Base-by-base conservation (phyloP, 192 early-diverging fungal species). In the Allomyces arbusculus region DNA sequence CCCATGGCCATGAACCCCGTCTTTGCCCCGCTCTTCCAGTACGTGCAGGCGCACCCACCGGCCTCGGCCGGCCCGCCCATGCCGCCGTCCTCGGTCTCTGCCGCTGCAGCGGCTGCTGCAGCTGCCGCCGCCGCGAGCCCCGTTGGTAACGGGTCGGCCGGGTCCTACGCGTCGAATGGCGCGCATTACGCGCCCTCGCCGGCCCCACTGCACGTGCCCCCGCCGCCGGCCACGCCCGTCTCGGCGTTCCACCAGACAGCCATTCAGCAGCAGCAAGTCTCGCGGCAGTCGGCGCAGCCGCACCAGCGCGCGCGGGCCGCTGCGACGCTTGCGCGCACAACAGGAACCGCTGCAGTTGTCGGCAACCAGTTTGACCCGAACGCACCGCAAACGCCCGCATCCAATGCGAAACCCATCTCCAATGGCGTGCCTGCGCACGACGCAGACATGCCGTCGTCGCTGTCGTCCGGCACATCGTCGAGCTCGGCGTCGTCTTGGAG, bases 221-320 rank as follows among this genome's bases (percentile, higher is more conserved):
- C 20, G 4, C 50, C 50, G 50, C 50, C 20, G 16, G 68, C 69
- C 40, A 70, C 75, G 50, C 71, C 79, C 0, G 74, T 67, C 44
- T 78, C 83, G 69, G 76, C 82, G 61, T 83, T 85, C 76, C 85
- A 86, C 70, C 84, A 87, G 74, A 80, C 82, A 63, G 90, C 90
- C 71, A 61, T 94, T 23, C 82, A 82, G 8, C 79, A 80, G 69
- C 83, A 84, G 23, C 82, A 87, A 50, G 65, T 80, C 63, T 90
- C 89, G 25, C 82, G 92, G 50, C 82, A 86, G 61, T 78, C 87
- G 11, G 80, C 86, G 12, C 80, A 89, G 1, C 87, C 90, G 24
- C 92, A 95, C 73, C 87, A 91, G 73, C 89, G 55, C 71, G 65
- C 43, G 24, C 55, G 26, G 10, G 50, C 44, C 25, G 58, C 45